Evolutionary conservation across 345 rosid species (phyloP).

Genomic region (Acer yangbiense): DNA sequence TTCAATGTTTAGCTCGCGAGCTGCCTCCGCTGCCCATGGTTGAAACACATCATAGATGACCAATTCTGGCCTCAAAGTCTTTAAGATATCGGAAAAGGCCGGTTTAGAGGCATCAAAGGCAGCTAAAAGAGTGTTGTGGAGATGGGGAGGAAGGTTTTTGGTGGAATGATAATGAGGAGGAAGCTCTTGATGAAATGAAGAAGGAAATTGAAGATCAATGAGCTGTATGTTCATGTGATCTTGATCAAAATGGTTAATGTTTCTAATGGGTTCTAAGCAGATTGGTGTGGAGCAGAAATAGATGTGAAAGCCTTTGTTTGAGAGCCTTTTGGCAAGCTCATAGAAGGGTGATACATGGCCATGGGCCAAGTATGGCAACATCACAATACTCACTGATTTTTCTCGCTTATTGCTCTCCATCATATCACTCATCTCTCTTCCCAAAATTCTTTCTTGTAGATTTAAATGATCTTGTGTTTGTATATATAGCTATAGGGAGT

Average conservation of each 20-base stretch:
- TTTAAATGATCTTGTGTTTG: no score
- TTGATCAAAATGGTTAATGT: background rate
- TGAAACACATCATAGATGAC: background rate
- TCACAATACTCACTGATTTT: background rate
- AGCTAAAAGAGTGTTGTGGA: background rate
- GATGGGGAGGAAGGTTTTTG: background rate
- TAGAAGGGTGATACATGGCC: background rate
- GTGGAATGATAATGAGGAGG: background rate
- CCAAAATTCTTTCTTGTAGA: background rate
- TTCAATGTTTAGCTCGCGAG: background rate
- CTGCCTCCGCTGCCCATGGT: background rate
- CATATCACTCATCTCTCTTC: no score
- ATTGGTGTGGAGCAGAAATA: background rate
- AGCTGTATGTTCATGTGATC: background rate
- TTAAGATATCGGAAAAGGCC: background rate
- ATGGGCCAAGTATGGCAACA: background rate
- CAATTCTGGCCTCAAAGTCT: background rate
- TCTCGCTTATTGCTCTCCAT: background rate
- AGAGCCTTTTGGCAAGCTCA: background rate
- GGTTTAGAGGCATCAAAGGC: background rate
- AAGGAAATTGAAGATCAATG: background rate
- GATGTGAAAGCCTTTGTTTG: background rate
- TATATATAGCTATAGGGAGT: no score
- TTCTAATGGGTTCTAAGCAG: background rate
- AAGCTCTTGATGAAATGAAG: background rate